phyloP scores from a whole-genome alignment of 148 eudicot genomes.

The Nyssa sinensis region DNA sequence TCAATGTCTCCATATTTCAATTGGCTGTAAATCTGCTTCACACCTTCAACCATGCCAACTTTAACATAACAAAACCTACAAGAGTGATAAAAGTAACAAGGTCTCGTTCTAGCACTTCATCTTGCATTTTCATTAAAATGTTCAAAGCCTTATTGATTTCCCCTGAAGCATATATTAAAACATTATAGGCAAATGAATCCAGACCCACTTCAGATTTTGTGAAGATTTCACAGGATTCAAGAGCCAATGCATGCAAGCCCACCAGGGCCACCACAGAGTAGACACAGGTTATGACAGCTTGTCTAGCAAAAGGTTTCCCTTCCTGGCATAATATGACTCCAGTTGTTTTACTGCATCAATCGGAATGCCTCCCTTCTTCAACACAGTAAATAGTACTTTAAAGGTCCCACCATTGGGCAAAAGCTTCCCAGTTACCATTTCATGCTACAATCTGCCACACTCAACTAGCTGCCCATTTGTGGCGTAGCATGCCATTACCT shows the following conservation, averaged over 20 bases:
- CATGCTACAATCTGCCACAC: slow-evolving; percentile 57
- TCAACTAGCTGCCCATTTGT: slow-evolving; percentile 54
- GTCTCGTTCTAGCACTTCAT: slow-evolving; percentile 60
- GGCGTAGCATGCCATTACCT: slow-evolving; percentile 77
- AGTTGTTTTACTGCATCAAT: slow-evolving; percentile 60
- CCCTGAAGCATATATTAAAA: slow-evolving; percentile 62
- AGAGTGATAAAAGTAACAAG: slow-evolving; percentile 62
- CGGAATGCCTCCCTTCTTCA: slow-evolving; percentile 66
- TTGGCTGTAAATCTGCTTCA: slow-evolving; percentile 58
- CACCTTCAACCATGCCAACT: slow-evolving; percentile 79
- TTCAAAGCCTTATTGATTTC: slow-evolving; percentile 64
- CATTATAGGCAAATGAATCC: slow-evolving; percentile 54
- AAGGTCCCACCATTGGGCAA: slow-evolving; percentile 51
- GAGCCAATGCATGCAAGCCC: slow-evolving; percentile 56
- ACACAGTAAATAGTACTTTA: slow-evolving; percentile 61
- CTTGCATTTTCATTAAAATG: slow-evolving; percentile 78
- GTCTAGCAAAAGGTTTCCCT: slow-evolving; percentile 52
- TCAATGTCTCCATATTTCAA: slow-evolving; percentile 57
- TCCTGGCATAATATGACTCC: slow-evolving; percentile 45
- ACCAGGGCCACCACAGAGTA: slow-evolving; percentile 54
- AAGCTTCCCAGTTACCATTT: slow-evolving; percentile 53
- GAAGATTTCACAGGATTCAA: slow-evolving; percentile 44
- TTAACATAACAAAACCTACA: slow-evolving; percentile 70
- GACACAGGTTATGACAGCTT: slow-evolving; percentile 65
- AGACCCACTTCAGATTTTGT: slow-evolving; percentile 28